phyloP scores from a whole-genome alignment of 371 early-diverging fungal species.

The Parasitella parasitica region DNA sequence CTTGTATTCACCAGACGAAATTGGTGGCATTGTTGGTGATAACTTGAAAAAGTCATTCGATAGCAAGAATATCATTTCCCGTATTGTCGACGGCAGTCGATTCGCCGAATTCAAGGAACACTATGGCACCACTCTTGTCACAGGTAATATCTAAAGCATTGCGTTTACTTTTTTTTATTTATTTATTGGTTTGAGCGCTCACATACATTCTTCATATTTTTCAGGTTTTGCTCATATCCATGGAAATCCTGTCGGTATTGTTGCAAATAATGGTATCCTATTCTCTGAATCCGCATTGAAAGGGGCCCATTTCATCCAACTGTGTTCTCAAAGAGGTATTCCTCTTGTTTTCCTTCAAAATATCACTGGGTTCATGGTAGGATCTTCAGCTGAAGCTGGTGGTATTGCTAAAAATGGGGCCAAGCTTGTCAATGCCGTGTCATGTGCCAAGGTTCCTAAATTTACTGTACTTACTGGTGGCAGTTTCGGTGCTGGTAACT shows the following conservation, averaged over 20 bases:
- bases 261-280: constrained; percentile 98
- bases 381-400: constrained; percentile 93
- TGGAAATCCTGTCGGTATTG: constrained; percentile 93
- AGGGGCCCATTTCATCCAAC: constrained; percentile 96
- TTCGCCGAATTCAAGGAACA: constrained; percentile 96
- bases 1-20: constrained; percentile 79
- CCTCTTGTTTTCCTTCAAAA: constrained; percentile 96
- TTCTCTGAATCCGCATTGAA: constrained; percentile 96
- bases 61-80: constrained; percentile 91
- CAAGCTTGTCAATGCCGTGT: constrained; percentile 96
- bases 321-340: constrained; percentile 92
- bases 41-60: constrained; percentile 92
- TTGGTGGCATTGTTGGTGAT: constrained; percentile 96
- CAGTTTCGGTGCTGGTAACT: constrained; percentile 94
- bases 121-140: constrained; percentile 92
- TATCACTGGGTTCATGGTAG: constrained; percentile 98
- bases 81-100: constrained; percentile 93
- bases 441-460: constrained; percentile 95
- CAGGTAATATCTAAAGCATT: constrained; percentile 56
- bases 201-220: too few relatives aligned
- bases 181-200: too few relatives aligned
- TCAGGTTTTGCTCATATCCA: constrained; percentile 93
- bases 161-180: not conserved
- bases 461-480: constrained; percentile 94
- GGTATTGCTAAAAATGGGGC: constrained; percentile 99